phyloP scores from a whole-genome alignment of 2,329 filamentous ascomycete species.

The Arachnomyces sp. region DNA sequence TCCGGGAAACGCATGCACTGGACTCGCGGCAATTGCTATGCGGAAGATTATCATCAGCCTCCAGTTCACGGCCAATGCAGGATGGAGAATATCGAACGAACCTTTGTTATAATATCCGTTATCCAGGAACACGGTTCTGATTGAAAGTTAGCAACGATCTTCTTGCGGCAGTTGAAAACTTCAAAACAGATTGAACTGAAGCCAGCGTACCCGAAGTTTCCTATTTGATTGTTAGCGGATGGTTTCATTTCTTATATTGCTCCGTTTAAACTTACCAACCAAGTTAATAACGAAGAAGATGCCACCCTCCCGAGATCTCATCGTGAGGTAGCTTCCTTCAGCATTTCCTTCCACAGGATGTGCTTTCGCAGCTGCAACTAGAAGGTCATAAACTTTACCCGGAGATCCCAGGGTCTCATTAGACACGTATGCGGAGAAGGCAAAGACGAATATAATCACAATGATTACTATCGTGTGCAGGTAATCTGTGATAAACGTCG shows the following conservation, averaged over 20 bases:
- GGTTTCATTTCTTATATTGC: not conserved
- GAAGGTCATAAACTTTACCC: conserved; percentile 66
- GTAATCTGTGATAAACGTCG: conserved; percentile 79
- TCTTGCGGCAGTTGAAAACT: not conserved
- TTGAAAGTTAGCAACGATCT: conserved; percentile 6
- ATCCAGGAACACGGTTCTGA: conserved; percentile 70
- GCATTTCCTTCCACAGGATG: conserved; percentile 77
- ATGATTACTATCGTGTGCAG: conserved; percentile 69
- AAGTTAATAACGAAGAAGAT: conserved; percentile 92
- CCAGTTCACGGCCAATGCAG: conserved; percentile 7
- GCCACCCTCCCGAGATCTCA: conserved; percentile 70
- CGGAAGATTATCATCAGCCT: too few species aligned
- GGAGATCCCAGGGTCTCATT: conserved; percentile 67
- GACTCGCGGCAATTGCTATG: conserved; percentile 71
- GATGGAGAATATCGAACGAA: not conserved
- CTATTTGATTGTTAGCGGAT: conserved; percentile 8
- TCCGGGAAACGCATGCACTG: conserved; percentile 76
- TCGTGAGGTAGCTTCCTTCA: conserved; percentile 76
- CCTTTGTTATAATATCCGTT: conserved; percentile 82
- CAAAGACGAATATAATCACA: conserved; percentile 78
- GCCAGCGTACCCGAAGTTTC: conserved; percentile 23
- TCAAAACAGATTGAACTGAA: too few species aligned
- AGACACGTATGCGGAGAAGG: conserved; percentile 73
- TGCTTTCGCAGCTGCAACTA: conserved; percentile 58
- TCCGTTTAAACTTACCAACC: conserved; percentile 68